Evolutionary conservation across 2,329 filamentous ascomycete species (phyloP), one percentile per base, ranked within the genome.

Genomic region (Fusarium sp.): DNA sequence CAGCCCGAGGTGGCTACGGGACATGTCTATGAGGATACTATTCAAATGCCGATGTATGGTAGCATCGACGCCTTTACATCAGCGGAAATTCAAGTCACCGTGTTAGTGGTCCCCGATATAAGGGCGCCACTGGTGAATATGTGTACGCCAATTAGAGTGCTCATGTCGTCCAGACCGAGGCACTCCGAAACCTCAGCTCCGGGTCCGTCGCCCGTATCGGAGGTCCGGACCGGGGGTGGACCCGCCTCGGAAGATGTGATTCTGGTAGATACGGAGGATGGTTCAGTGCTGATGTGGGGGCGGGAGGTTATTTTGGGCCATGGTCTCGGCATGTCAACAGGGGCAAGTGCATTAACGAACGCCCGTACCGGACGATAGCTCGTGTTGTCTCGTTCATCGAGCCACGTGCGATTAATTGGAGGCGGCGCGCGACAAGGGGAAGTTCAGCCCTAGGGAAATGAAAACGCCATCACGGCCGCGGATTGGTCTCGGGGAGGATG

Each of bases 241-340:
- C 57, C 65, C 59, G 44, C 65, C 41, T 68, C 72, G 72, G 73
- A 71, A 62, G 60, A 48, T 47, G 48, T 31, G 60, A 70, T 62
- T 16, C 39, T 23, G 36, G 39, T 44, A 43, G 43, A 46, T 61
- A 61, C 43, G 65, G 62, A 47, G 50, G 52, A 69, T 66, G 55
- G 59, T 60, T 66, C 43, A 51, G 44, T 37, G 54, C 31, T 28
- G 28, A 39, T 72, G 70, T 71, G 73, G 71, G 70, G 73, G 60
- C 59, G 28, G 11, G 61, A 59, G 28, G 55, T 70, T 74, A 74
- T 75, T 75, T 75, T 74, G 59, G 63, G 65, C 27, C 47, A 70
- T 43, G 44, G 36, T 16, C 47, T 68, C 51, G 48, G 70, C 40
- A 68, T 60, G 66, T 67, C 61, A 70, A 65, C 66, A 68, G 62